Evolutionary conservation across 164 flowering plant genomes (phyloP), one percentile per base, ranked within the genome.

Genomic region (Umbellularia californica): DNA sequence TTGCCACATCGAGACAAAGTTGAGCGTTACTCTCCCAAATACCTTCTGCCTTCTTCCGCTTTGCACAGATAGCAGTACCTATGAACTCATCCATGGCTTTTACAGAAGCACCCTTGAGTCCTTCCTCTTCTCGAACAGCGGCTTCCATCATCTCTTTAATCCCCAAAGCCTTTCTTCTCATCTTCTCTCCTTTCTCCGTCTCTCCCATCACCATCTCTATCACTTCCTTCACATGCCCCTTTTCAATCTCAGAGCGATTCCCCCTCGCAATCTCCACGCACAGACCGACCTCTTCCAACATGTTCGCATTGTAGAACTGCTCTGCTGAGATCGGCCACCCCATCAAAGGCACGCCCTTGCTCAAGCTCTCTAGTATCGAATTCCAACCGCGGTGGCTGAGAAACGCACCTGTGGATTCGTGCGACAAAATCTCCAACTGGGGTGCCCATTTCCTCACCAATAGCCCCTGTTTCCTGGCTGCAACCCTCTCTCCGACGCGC

Each of bases 41-140:
- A 12, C 24, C 65, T 2, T 2, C 27, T 9, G n/a, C 14, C 10
- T 14, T 14, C 7, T 66, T 28, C 15, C 69, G 28, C 22, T 12
- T 27, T 24, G 19, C 20, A 1, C 50, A 35, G 19, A 72, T 12
- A 2, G 68, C 55, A 35, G 20, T n/a, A 6, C 12, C 10, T 20
- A 70, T 13, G 23, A 75, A 75, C 41, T 75, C 77, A 20, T 75
- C 77, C 69, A 75, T 41, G 19, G 77, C 77, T 25, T 64, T 47
- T 2, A 33, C 2, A 5, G 77, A 74, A 12, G 66, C 68, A 20
- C 68, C 77, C 33, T 35, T 33, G 65, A 24, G 50, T 20, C 24
- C 62, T 25, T 50, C 70, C 6, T 70, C 77, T 23, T 75, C 77
- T 15, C 60, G 41, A 2, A 9, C 23, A 4, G 77, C 77, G 6